These are phyloP conservation scores for Cicer chorassanicum DNA, from an alignment of 306 rosid species.

Conservation along the genomic window DNA sequence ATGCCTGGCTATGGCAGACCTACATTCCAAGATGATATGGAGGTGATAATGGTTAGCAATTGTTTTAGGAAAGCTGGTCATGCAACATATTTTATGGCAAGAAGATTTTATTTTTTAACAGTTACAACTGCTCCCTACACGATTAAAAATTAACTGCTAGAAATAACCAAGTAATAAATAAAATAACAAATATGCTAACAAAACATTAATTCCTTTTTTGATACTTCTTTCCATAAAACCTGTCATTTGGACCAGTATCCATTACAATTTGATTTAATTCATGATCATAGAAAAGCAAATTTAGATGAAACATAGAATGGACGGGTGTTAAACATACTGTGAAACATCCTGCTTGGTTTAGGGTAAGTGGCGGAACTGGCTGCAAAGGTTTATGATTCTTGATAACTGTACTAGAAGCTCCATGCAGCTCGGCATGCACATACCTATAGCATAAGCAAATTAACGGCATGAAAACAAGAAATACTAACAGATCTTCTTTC, in stretches of 20 bases:
- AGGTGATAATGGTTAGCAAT: constrained; percentile 33
- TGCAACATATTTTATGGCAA: neutral
- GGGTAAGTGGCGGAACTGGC: constrained; percentile 89
- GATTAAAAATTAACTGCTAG: constrained; percentile 4
- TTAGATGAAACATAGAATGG: constrained; percentile 34
- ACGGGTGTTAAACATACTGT: constrained; percentile 63
- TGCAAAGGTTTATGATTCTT: constrained; percentile 90
- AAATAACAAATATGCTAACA: constrained; percentile 2
- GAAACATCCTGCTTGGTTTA: constrained; percentile 95
- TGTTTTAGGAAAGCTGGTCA: constrained; percentile 1
- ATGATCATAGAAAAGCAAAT: constrained; percentile 40
- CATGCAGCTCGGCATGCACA: constrained; percentile 94
- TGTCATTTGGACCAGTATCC: constrained; percentile 24
- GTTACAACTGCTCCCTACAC: constrained; percentile 21
- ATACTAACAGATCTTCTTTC: neutral
- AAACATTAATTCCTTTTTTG: neutral
- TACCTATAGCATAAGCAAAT: constrained; percentile 64
- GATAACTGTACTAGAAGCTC: constrained; percentile 91
- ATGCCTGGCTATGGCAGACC: constrained; percentile 99
- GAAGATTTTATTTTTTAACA: neutral
- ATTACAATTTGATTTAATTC: constrained; percentile 37
- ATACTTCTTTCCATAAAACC: neutral
- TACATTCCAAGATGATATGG: constrained; percentile 47
- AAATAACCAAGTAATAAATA: constrained; percentile 20
- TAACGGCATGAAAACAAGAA: constrained; percentile 52